Evolutionary conservation across 2,329 filamentous ascomycete species (phyloP).

Genomic region (Annulohypoxylon truncatum): DNA sequence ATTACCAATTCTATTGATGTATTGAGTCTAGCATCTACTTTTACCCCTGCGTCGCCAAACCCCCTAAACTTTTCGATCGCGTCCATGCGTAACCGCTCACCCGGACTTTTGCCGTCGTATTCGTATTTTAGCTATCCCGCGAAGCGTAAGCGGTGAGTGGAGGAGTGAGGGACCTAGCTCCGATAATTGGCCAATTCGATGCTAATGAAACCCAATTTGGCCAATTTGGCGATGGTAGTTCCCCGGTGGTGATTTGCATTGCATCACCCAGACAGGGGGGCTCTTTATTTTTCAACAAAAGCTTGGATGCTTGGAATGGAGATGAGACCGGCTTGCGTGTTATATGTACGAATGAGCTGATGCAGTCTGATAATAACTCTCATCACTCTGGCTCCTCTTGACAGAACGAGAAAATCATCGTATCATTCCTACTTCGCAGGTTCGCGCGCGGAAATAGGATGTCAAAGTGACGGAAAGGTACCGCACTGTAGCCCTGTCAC

Average conservation of each 20-base stretch:
- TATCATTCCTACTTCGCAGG: neutral
- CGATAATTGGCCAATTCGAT: slow-evolving; percentile 40
- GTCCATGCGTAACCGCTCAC: neutral
- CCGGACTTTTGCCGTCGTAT: slow-evolving; percentile 39
- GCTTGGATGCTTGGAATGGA: slow-evolving; percentile 14
- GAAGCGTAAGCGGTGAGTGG: slow-evolving; percentile 37
- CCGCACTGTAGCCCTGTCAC: slow-evolving; percentile 17
- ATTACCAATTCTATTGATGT: slow-evolving; percentile 10
- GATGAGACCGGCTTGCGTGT: slow-evolving; percentile 9
- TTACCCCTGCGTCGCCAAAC: neutral
- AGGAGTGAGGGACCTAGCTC: slow-evolving; percentile 19
- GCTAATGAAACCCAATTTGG: slow-evolving; percentile 31
- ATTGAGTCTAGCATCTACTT: slow-evolving; percentile 16
- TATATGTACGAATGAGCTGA: slow-evolving; percentile 28
- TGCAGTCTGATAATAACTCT: slow-evolving; percentile 4
- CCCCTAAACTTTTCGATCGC: slow-evolving; percentile 8
- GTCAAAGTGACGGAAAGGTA: slow-evolving; percentile 6
- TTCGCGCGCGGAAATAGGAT: neutral
- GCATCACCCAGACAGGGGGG: slow-evolving; percentile 34
- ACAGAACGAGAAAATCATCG: slow-evolving; percentile 7
- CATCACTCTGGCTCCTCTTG: neutral
- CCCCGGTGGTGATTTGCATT: slow-evolving; percentile 32
- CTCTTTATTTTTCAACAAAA: slow-evolving; percentile 8
- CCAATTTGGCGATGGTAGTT: slow-evolving; percentile 24
- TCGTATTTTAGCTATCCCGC: slow-evolving; percentile 30